Evolutionary conservation across 345 rosid species (phyloP), one percentile per base, ranked within the genome.

Genomic region (Murraya koenigii): DNA sequence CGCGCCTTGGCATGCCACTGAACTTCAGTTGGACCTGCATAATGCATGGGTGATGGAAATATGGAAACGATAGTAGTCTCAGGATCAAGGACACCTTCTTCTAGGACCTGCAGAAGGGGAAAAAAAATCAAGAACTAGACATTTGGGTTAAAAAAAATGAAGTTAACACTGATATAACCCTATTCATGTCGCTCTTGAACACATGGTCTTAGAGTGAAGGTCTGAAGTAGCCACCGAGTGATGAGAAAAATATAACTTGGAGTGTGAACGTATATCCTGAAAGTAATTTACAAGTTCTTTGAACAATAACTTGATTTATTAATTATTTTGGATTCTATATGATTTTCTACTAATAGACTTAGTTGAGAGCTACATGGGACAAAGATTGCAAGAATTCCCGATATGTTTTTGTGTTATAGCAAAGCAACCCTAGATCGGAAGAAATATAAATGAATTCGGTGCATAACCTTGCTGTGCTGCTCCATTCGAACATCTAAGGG

Each of bases 1-100:
- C 98, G 86, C 72, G 93, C 98, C 87, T 96, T 96, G 77, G 99
- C 99, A 76, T 96, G 99, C 99, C 99, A 94, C 49, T 96, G 98
- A 52, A 94, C 99, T 89, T 96, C 99, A 0, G 99, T 96, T 75
- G 99, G 99, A 83, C 99, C 97, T 15, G 98, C 98, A 81, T 96
- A 94, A 80, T 91, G 97, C 99, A 96, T 92, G 1, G 98, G 99
- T 38, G 99, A 96, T 5, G 98, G 98, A 78, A 96, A 96, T 76
- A 94, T 94, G n/a, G 97, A 82, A 49, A 96, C 97, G 19, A 96
- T 89, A 7, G 99, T 96, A 69, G 97, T 96, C 77, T 89, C 82
- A 5, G 95, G 98, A 71, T 96, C 94, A 83, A 92, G 99, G 77
- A 94, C 86, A 72, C 97, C 95, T 73, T 94, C 99, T 82, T 92